Conservation (phyloP, 2,329 filamentous ascomycete genomes). For the Calonectria fujianensis region DNA sequence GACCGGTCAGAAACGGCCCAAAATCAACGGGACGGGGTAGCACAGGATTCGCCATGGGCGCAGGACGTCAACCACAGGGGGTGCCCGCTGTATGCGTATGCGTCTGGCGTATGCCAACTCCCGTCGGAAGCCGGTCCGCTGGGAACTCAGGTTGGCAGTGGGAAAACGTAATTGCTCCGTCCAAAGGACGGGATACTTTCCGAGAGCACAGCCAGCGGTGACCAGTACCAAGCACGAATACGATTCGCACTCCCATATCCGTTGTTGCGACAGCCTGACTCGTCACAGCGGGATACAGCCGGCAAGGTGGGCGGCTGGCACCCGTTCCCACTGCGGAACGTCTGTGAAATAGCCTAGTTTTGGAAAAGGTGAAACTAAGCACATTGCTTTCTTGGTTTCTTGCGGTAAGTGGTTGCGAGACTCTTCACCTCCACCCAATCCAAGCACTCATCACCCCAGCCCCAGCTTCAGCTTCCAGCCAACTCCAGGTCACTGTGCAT, state of each 20-base stretch:
- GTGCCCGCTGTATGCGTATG: conserved; percentile 27
- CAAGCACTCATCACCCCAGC: conserved; percentile 29
- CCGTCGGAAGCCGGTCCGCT: conserved; percentile 39
- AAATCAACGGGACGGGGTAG: neutral
- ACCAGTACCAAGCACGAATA: conserved; percentile 21
- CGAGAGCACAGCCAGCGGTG: conserved; percentile 15
- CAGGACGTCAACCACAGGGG: conserved; percentile 10
- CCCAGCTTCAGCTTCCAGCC: conserved; percentile 37
- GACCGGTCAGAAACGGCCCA: conserved; percentile 31
- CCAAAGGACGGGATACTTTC: conserved; percentile 6
- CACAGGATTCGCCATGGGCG: neutral
- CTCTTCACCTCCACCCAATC: conserved; percentile 29
- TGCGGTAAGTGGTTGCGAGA: conserved; percentile 27
- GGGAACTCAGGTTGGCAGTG: conserved; percentile 19
- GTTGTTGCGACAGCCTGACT: conserved; percentile 30
- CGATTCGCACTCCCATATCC: conserved; percentile 10
- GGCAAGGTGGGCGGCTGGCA: conserved; percentile 3
- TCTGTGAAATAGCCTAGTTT: conserved; percentile 14
- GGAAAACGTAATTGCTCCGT: conserved; percentile 9
- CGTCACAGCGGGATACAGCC: conserved; percentile 36
- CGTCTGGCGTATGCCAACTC: conserved; percentile 11
- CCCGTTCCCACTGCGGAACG: conserved; percentile 23
- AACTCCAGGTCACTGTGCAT: conserved; percentile 40
- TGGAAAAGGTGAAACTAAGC: conserved; percentile 15
- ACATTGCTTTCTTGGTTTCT: conserved; percentile 17